phyloP scores from a whole-genome alignment of 345 rosid genomes.

The Pelargonium nanum region DNA sequence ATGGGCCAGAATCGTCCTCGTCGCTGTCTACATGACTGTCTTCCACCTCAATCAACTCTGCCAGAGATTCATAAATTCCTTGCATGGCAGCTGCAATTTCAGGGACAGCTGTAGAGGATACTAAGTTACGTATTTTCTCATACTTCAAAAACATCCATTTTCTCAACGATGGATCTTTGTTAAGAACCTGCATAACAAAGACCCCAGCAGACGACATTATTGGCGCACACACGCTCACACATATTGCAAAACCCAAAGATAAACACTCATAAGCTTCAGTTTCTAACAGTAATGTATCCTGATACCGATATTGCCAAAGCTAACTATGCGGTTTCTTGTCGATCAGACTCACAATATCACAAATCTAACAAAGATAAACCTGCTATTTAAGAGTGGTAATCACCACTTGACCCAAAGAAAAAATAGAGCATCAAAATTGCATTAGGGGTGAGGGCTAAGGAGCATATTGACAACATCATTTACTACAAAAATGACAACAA shows the following conservation, averaged over 20 bases:
- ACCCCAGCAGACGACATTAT: slow-evolving; percentile 3
- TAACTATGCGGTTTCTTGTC: too few relatives aligned
- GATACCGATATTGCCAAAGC: too few relatives aligned
- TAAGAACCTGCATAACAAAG: slow-evolving; percentile 49
- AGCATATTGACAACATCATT: too few relatives aligned
- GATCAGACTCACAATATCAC: too few relatives aligned
- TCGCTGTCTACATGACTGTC: slow-evolving; percentile 44
- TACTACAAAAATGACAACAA: too few relatives aligned
- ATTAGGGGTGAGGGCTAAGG: too few relatives aligned
- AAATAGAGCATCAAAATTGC: too few relatives aligned
- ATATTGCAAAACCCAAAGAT: background rate
- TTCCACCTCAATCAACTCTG: slow-evolving; percentile 35
- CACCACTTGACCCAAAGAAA: too few relatives aligned
- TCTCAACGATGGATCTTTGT: slow-evolving; percentile 43
- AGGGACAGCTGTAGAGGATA: slow-evolving; percentile 37
- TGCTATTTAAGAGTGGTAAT: too few relatives aligned
- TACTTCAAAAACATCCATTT: slow-evolving; percentile 59
- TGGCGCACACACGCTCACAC: background rate
- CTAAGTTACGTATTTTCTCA: slow-evolving; percentile 38
- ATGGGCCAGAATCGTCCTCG: slow-evolving; percentile 39
- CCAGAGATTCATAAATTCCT: slow-evolving; percentile 37
- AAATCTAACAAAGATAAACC: too few relatives aligned
- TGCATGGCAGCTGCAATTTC: slow-evolving; percentile 43
- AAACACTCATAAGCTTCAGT: too few relatives aligned
- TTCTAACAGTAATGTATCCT: too few relatives aligned